Conservation (phyloP, 306 rosid species). For the Trichosanthes truncata region DNA sequence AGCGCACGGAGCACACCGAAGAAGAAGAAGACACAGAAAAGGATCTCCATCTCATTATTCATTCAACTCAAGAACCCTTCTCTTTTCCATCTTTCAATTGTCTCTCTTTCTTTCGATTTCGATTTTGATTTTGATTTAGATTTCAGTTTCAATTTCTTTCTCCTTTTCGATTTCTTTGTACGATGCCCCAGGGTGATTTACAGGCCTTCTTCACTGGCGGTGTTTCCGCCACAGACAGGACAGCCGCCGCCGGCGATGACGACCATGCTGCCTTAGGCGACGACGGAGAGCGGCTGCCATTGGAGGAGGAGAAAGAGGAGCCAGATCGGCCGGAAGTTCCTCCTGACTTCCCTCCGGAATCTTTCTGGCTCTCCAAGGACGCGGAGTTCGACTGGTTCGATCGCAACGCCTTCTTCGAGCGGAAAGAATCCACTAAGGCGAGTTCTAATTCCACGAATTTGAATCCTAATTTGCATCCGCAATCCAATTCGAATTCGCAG, state of each 20-base stretch:
- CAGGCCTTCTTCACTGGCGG: slow-evolving; percentile 25
- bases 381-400: slow-evolving; percentile 90
- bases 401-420: slow-evolving; percentile 63
- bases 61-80: neutral
- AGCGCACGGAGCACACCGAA: slow-evolving; percentile 8
- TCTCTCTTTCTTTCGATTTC: neutral
- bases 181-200: neutral
- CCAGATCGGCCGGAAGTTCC: slow-evolving; percentile 24
- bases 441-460: slow-evolving; percentile 34
- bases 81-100: neutral
- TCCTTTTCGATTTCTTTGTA: neutral
- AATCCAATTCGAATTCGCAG: slow-evolving; percentile 51
- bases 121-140: neutral
- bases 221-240: slow-evolving; percentile 32
- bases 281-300: slow-evolving; percentile 14
- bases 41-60: neutral
- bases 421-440: slow-evolving; percentile 67
- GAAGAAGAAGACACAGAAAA: neutral
- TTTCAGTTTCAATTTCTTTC: neutral
- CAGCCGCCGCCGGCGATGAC: slow-evolving; percentile 19
- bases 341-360: slow-evolving; percentile 66
- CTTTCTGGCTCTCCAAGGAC: slow-evolving; percentile 82
- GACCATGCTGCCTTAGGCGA: slow-evolving; percentile 42
- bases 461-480: slow-evolving; percentile 29
- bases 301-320: neutral